Percentiles rank a stretch among this genome's conserved stretches.
Evolutionary conservation across 1,284 basidiomycete species (phyloP).

Genomic region (Sporisorium exsertum): DNA sequence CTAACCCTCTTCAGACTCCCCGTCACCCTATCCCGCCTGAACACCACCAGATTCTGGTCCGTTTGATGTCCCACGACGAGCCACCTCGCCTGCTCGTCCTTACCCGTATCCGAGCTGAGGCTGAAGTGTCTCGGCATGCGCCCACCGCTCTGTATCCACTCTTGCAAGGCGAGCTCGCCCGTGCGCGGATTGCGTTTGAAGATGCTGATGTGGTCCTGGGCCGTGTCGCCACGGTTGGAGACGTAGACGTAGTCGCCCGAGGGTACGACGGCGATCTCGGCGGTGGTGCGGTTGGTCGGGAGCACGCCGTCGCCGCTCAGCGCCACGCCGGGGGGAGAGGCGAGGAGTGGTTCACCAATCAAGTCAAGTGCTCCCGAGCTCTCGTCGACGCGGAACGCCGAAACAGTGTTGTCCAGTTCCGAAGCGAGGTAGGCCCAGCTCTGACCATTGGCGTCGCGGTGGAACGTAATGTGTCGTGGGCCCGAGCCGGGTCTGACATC

Average conservation of each 20-base stretch:
- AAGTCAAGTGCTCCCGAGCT: conserved; percentile 19
- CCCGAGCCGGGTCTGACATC: conserved; percentile 39
- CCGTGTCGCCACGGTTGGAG: conserved; percentile 44
- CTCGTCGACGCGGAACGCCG: conserved; percentile 33
- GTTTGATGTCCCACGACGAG: conserved; percentile 54
- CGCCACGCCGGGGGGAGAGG: conserved; percentile 45
- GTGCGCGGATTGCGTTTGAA: conserved; percentile 25
- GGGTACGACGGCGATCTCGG: conserved; percentile 57
- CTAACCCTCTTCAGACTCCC: conserved; percentile 33
- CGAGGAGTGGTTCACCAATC: conserved; percentile 32
- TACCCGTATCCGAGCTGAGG: conserved; percentile 22
- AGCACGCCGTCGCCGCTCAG: conserved; percentile 39
- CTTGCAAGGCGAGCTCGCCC: conserved; percentile 32
- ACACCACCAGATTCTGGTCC: conserved; percentile 48
- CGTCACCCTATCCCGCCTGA: conserved; percentile 23
- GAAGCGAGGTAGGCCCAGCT: conserved; percentile 51
- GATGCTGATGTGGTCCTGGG: conserved; percentile 56
- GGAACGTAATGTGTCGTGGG: conserved; percentile 46
- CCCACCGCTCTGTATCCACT: conserved; percentile 53
- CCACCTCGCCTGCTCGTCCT: conserved; percentile 32
- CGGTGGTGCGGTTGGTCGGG: conserved; percentile 49
- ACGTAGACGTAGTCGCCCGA: conserved; percentile 54
- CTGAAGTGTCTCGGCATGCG: conserved; percentile 55
- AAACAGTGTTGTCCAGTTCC: conserved; percentile 53
- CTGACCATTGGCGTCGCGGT: conserved; percentile 9